Evolutionary conservation across 1,284 basidiomycete genomes (phyloP), one percentile per base, ranked within the genome.

Genomic region (Leccinum proliferum): DNA sequence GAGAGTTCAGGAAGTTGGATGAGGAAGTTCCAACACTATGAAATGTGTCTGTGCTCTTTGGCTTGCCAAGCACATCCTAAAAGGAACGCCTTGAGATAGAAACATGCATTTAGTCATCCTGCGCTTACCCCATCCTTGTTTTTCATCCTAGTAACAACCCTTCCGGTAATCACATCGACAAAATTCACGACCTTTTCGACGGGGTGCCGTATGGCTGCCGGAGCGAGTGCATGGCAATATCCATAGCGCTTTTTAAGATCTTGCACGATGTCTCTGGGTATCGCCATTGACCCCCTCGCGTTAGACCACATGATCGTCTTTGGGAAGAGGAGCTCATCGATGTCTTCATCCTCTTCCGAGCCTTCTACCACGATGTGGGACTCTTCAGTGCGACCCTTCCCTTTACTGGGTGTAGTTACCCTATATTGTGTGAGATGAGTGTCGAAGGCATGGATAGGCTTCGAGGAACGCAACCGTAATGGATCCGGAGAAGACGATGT

Each of bases 21-120:
- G 71, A 70, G 11, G 73, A 73, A 14, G 69, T 72, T 59, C 65
- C 73, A 21, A 74, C 43, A n/a, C 3, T 55, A 62, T 75, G 73
- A 35, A 34, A 32, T 1, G 34, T 1, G 10, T 25, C 41, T 5
- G 34, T 57, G 48, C 21, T 41, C 55, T 55, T 57, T 56, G 57
- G 64, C 39, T 50, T n/a, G 5, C 15, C 46, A 34, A 12, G 3
- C 14, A 18, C 11, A 57, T 29, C 37, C 72, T 72, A 61, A 34
- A 10, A 35, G 7, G 21, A 61, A 50, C 5, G 4, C 18, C 3
- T 52, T 65, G 53, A 65, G 62, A 62, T 37, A 58, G 9, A 18
- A 43, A 60, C 18, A 11, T 52, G 34, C 21, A 8, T 34, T 46
- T 59, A 21, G n/a, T 43, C 37, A 53, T 11, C 43, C 43, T 60